Conservation (phyloP, 2,329 filamentous ascomycete species). For the Aureobasidium sp. region DNA sequence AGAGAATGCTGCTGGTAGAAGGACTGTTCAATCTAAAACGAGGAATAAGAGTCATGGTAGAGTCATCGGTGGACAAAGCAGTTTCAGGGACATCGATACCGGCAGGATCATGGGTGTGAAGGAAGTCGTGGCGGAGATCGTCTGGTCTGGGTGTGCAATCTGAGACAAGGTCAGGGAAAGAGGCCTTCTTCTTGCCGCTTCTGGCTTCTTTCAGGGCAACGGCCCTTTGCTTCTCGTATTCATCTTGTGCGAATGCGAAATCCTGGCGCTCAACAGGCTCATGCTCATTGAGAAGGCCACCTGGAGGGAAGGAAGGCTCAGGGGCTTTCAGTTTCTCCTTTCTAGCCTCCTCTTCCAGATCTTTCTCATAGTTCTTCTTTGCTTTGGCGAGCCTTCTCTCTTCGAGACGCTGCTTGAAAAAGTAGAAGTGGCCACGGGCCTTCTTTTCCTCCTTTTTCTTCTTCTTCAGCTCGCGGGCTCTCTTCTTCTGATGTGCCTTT, state of each 20-base stretch:
- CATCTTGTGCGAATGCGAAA: neutral
- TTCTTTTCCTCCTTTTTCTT: neutral
- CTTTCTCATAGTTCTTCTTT: neutral
- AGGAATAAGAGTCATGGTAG: neutral
- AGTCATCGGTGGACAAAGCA: neutral
- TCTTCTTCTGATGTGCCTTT: neutral
- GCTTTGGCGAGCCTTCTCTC: neutral
- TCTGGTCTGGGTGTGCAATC: neutral
- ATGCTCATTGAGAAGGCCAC: neutral
- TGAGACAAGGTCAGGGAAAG: neutral
- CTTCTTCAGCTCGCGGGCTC: neutral
- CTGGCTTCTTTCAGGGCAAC: neutral
- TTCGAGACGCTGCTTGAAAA: neutral
- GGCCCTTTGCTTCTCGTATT: neutral
- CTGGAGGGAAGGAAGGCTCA: neutral
- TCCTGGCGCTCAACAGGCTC: neutral
- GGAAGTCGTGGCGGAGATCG: neutral
- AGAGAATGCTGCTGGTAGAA: neutral
- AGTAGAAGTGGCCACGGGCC: neutral
- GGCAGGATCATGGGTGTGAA: neutral
- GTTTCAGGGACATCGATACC: neutral
- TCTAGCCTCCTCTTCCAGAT: neutral
- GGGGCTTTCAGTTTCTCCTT: neutral
- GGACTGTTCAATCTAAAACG: neutral
- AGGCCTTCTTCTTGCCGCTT: neutral